Percentiles rank a stretch among this genome's conserved stretches.
Evolutionary conservation across 805 yeast genomes (phyloP).

Genomic region (Saturnispora ahearnii): DNA sequence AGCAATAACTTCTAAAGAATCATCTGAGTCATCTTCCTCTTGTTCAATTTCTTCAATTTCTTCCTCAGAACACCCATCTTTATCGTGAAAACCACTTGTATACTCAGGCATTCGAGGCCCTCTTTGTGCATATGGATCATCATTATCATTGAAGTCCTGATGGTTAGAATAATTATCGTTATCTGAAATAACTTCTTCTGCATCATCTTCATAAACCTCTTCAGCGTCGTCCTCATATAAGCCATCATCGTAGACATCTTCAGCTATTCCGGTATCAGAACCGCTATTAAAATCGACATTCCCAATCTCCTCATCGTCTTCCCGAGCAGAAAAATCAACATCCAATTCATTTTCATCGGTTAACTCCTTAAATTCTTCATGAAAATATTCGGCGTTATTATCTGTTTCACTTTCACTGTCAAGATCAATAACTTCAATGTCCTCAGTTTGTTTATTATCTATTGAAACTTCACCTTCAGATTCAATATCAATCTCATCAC

Average conservation of each 20-base stretch:
- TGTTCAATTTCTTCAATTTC: constrained; percentile 4
- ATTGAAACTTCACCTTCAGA: neutral
- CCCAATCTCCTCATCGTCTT: neutral
- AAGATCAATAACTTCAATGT: constrained; percentile 3
- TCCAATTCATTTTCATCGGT: neutral
- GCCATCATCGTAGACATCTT: neutral
- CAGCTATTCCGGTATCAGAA: neutral
- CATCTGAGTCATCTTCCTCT: constrained; percentile 10
- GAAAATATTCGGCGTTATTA: neutral
- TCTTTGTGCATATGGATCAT: constrained; percentile 4
- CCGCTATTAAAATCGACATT: neutral
- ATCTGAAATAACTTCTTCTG: constrained; percentile 13
- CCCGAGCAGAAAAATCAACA: neutral
- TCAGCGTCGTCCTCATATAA: neutral
- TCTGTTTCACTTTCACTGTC: constrained; percentile 1
- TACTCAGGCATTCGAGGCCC: constrained; percentile 5
- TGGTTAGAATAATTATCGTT: constrained; percentile 12
- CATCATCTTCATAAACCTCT: constrained; percentile 1
- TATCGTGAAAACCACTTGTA: neutral
- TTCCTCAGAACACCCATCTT: neutral
- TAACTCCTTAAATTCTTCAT: neutral
- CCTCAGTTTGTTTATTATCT: constrained; percentile 4
- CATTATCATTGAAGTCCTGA: constrained; percentile 5
- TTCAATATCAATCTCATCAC: neutral
- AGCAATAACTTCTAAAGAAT: constrained; percentile 5